Percentiles rank a stretch among this genome's conserved stretches.
Evolutionary conservation across 345 rosid species (phyloP).

Genomic region (Lepidium aucheri): DNA sequence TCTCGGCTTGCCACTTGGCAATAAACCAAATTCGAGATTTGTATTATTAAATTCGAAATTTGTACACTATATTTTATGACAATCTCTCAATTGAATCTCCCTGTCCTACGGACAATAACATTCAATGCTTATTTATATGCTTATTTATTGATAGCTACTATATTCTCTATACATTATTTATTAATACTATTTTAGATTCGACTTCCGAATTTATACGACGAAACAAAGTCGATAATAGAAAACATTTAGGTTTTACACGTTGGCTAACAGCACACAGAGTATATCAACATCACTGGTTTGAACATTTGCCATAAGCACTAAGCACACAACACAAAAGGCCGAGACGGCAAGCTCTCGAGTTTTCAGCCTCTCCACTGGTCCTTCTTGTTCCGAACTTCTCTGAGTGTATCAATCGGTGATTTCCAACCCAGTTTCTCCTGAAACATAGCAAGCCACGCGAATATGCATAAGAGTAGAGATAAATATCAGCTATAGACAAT

Average conservation of each 20-base stretch:
- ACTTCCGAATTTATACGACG: neutral
- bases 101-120: neutral
- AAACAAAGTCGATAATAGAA: no score
- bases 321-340: neutral
- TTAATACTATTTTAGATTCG: neutral
- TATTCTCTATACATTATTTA: neutral
- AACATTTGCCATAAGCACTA: neutral
- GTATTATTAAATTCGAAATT: neutral
- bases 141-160: neutral
- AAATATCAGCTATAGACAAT: neutral
- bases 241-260: neutral
- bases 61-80: neutral
- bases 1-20: conserved; percentile 10
- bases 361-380: conserved; percentile 70
- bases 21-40: neutral
- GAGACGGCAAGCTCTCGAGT: neutral
- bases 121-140: no score
- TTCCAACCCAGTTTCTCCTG: conserved; percentile 56
- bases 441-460: neutral
- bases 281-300: neutral
- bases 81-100: neutral
- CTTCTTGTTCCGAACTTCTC: conserved; percentile 51
- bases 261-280: neutral
- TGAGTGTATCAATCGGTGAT: conserved; percentile 61
- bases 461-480: neutral